Evolutionary conservation across 2,329 filamentous ascomycete genomes (phyloP), one percentile per base, ranked within the genome.

Genomic region (Scedosporium dehoogii): DNA sequence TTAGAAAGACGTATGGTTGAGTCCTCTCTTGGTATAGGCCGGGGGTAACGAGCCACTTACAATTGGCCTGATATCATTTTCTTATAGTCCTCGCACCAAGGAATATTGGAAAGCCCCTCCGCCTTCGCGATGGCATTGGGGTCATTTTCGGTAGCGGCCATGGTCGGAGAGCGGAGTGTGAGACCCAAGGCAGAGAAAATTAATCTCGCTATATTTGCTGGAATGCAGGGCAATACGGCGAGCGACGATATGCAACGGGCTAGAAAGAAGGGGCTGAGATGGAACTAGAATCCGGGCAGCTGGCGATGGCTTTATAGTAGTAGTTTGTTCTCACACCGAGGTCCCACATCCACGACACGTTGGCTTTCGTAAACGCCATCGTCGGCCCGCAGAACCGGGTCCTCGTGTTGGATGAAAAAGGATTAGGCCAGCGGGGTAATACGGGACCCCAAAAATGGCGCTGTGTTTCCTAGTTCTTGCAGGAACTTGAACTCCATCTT

Each of bases 31-130:
- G 21, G 27, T 59, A 16, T 6, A 14, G 33, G 10, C n/a, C 9
- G 18, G 9, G 42, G 41, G 23, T 3, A 12, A 55, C 46, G 33
- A 25, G 9, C 27, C 42, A 27, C 77, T 66, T 70, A 84, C 82
- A 85, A 74, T 75, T 86, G 82, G 29, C 84, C 83, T 0, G 82
- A 86, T 58, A 87, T 82, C 83, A 87, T 86, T 68, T 81, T 83
- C 68, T 86, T 82, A 61, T 85, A 87, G 64, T 85, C 80, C 6
- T 85, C 83, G 63, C 81, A 80, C 75, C 79, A 82, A 0, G 82
- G 83, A 1, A 80, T 74, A 64, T 84, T 77, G 9, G 77, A 72
- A 10, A 84, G 70, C 41, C 74, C 74, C 66, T 74, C 79, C 16
- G 82, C 81, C 27, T 74, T 71, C 57, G 73, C 76, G 44, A 84